These are phyloP conservation scores for Chlamydomonas urium DNA, from an alignment of 139 green algal species.

Conservation along the genomic window DNA sequence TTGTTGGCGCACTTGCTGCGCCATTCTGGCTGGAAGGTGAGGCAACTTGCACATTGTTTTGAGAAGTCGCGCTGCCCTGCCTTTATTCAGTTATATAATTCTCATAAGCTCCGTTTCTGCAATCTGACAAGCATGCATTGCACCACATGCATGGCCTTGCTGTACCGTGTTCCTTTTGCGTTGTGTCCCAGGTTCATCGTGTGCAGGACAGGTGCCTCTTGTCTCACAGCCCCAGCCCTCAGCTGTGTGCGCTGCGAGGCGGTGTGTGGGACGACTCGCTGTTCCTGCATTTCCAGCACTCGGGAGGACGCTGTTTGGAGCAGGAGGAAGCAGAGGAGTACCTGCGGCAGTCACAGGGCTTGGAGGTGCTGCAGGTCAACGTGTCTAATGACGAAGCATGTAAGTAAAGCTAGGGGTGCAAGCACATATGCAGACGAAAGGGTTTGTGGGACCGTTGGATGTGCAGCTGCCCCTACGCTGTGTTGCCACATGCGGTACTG, in stretches of 20 bases:
- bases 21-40: conserved; percentile 4
- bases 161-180: too few species aligned
- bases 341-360: background rate
- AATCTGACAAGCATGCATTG: too few species aligned
- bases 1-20: background rate
- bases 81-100: too few species aligned
- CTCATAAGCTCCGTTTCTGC: too few species aligned
- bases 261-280: conserved; percentile 13
- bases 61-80: too few species aligned
- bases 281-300: background rate
- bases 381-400: background rate
- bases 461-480: too few species aligned
- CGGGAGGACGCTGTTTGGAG: background rate
- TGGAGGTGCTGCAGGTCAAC: conserved; percentile 4
- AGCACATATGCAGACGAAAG: too few species aligned
- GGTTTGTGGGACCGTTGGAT: too few species aligned
- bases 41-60: too few species aligned
- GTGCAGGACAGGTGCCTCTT: conserved; percentile 3
- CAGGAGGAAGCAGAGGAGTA: background rate
- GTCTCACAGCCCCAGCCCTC: conserved; percentile 14
- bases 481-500: too few species aligned
- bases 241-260: conserved; percentile 11
- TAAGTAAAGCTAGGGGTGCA: too few species aligned
- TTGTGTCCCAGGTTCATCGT: conserved; percentile 9
- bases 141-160: too few species aligned